phyloP scores from a whole-genome alignment of 768 basidiomycete species.

The Coprinellus aureogranulatus region DNA sequence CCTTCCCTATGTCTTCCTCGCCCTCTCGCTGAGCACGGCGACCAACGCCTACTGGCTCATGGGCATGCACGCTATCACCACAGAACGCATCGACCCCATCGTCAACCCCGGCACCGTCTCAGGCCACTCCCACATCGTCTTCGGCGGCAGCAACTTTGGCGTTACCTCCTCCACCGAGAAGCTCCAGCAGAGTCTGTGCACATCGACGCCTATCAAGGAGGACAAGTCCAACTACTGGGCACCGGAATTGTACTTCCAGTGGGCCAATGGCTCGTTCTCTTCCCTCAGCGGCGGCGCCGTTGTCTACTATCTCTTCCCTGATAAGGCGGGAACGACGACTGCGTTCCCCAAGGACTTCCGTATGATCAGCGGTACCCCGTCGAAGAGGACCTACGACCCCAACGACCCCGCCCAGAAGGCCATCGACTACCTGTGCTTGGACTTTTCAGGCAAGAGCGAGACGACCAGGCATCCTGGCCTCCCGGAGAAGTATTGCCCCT shows the following conservation, averaged over 20 bases:
- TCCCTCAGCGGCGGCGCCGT: conserved; percentile 43
- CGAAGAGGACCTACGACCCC: conserved; percentile 45
- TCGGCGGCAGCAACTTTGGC: conserved; percentile 55
- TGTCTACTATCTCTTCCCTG: conserved; percentile 48
- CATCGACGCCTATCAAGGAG: conserved; percentile 51
- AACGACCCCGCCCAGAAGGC: conserved; percentile 44
- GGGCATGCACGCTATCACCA: conserved; percentile 36
- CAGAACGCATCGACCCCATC: conserved; percentile 50
- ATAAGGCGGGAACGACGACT: conserved; percentile 45
- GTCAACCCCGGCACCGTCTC: conserved; percentile 46
- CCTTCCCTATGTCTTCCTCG: neutral
- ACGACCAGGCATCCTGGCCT: conserved; percentile 37
- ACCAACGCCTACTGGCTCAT: conserved; percentile 11
- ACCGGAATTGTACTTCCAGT: conserved; percentile 54
- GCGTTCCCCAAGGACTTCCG: conserved; percentile 57
- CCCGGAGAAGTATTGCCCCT: conserved; percentile 39
- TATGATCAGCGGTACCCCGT: conserved; percentile 51
- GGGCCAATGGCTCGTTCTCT: conserved; percentile 47
- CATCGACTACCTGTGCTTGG: conserved; percentile 46
- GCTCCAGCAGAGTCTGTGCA: conserved; percentile 48
- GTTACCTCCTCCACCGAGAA: conserved; percentile 36
- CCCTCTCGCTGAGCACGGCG: conserved; percentile 1
- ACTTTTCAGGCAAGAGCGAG: conserved; percentile 43
- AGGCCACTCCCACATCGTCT: conserved; percentile 48
- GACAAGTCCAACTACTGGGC: conserved; percentile 57